A percentile compares a stretch with the other conserved stretches of the same genome.
Conservation (phyloP, 2,329 filamentous ascomycete species). For the Ophiosphaerella narmari region DNA sequence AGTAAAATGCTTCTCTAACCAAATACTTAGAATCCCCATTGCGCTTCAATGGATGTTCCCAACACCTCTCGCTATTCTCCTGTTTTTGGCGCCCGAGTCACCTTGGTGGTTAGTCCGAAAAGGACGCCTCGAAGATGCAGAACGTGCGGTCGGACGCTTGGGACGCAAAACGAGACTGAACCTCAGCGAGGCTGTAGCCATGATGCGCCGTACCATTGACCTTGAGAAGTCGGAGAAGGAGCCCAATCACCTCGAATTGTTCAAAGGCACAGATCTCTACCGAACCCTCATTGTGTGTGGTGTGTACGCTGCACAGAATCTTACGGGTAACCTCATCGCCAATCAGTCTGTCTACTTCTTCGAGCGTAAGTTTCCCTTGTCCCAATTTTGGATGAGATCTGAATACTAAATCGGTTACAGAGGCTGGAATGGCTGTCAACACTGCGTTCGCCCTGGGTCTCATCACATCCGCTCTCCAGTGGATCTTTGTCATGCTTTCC, state of each 20-base stretch:
- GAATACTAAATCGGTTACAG: constrained; percentile 44
- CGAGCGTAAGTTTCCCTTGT: constrained; percentile 48
- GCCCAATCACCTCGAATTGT: constrained; percentile 58
- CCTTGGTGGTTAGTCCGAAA: constrained; percentile 57
- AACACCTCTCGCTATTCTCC: constrained; percentile 49
- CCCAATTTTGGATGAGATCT: constrained; percentile 23
- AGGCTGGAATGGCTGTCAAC: constrained; percentile 62
- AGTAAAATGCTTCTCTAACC: constrained; percentile 9
- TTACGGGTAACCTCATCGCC: constrained; percentile 67
- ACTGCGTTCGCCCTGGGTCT: constrained; percentile 66
- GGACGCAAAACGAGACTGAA: constrained; percentile 50
- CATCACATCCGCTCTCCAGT: constrained; percentile 67
- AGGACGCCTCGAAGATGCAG: constrained; percentile 48
- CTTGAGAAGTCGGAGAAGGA: constrained; percentile 56
- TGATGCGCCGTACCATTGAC: constrained; percentile 64
- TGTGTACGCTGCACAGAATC: constrained; percentile 64
- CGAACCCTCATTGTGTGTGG: constrained; percentile 61
- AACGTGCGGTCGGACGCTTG: constrained; percentile 56
- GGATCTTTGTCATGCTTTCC: constrained; percentile 67
- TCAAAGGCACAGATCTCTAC: constrained; percentile 60
- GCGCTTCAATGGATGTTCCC: constrained; percentile 54
- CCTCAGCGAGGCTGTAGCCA: constrained; percentile 56
- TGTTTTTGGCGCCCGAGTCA: constrained; percentile 58
- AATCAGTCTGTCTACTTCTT: constrained; percentile 69
- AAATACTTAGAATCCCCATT: constrained; percentile 28